Evolutionary conservation across 2,329 filamentous ascomycete species (phyloP).

Genomic region (Hypoxylon sp.): DNA sequence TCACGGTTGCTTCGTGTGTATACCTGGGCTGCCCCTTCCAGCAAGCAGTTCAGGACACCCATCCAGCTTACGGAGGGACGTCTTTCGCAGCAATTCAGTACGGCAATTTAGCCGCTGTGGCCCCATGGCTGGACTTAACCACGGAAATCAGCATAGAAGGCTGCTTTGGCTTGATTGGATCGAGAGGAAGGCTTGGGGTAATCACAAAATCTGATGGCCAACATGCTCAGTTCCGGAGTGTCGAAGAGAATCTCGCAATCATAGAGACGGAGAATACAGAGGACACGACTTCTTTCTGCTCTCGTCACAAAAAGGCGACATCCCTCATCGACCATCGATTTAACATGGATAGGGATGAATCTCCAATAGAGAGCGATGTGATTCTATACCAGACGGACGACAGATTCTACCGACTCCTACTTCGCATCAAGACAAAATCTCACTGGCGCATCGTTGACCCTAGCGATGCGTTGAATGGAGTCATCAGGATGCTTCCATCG

Average conservation of each 20-base stretch:
- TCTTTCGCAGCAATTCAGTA: constrained; percentile 10
- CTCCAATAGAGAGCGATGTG: constrained; percentile 2
- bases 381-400: constrained; percentile 7
- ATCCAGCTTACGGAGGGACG: constrained; percentile 2
- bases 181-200: constrained; percentile 9
- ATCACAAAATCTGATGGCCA: neutral
- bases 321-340: neutral
- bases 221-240: constrained; percentile 4
- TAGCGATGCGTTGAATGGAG: constrained; percentile 5
- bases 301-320: neutral
- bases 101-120: constrained; percentile 5
- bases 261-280: constrained; percentile 10
- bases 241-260: constrained; percentile 12
- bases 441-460: constrained; percentile 13
- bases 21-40: constrained; percentile 9
- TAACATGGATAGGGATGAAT: constrained; percentile 3
- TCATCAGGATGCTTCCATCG: constrained; percentile 10
- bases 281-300: constrained; percentile 4
- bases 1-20: constrained; percentile 4
- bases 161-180: constrained; percentile 8
- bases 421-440: constrained; percentile 1
- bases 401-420: constrained; percentile 9
- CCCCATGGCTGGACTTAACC: constrained; percentile 6
- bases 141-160: neutral
- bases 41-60: neutral